Conservation (phyloP, 2,329 filamentous ascomycete species). For the Setomelanomma holmii region DNA sequence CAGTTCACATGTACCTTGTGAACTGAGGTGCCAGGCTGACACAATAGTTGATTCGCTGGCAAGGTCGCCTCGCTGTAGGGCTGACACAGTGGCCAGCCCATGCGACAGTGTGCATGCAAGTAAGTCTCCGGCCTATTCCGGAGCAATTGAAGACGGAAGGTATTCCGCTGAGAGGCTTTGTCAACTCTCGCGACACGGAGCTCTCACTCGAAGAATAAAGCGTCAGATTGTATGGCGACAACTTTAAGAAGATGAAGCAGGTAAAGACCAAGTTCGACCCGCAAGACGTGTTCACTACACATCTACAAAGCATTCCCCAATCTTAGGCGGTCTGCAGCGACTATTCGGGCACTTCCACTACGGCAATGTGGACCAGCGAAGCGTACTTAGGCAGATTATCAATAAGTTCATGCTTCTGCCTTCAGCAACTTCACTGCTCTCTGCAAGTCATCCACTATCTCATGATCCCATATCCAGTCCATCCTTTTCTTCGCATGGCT, state of each 20-base stretch:
- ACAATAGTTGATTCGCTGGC: slow-evolving; percentile 22
- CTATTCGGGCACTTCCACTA: background rate
- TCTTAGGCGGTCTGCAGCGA: background rate
- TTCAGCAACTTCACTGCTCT: slow-evolving; percentile 21
- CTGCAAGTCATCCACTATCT: slow-evolving; percentile 43
- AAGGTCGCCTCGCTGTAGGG: slow-evolving; percentile 10
- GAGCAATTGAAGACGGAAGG: slow-evolving; percentile 15
- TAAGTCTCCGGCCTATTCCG: slow-evolving; percentile 20
- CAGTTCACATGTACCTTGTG: no score
- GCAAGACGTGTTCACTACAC: slow-evolving; percentile 17
- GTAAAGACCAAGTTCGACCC: slow-evolving; percentile 23
- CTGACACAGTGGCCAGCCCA: slow-evolving; percentile 15
- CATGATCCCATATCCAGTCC: slow-evolving; percentile 52
- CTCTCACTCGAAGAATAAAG: slow-evolving; percentile 22
- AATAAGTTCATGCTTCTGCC: background rate
- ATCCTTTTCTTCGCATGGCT: slow-evolving; percentile 39
- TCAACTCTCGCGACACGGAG: slow-evolving; percentile 27
- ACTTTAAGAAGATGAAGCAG: slow-evolving; percentile 22
- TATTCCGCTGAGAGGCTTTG: slow-evolving; percentile 15
- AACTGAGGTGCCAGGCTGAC: no score
- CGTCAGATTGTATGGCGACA: slow-evolving; percentile 21
- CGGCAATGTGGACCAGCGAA: no score
- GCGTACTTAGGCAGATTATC: no score
- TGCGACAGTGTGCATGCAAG: slow-evolving; percentile 18
- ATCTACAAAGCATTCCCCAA: slow-evolving; percentile 18